Percentiles rank a stretch among this genome's conserved stretches.
These are phyloP conservation scores for Erodium texanum DNA, from an alignment of 441 rosid genomes.

Conservation along the genomic window DNA sequence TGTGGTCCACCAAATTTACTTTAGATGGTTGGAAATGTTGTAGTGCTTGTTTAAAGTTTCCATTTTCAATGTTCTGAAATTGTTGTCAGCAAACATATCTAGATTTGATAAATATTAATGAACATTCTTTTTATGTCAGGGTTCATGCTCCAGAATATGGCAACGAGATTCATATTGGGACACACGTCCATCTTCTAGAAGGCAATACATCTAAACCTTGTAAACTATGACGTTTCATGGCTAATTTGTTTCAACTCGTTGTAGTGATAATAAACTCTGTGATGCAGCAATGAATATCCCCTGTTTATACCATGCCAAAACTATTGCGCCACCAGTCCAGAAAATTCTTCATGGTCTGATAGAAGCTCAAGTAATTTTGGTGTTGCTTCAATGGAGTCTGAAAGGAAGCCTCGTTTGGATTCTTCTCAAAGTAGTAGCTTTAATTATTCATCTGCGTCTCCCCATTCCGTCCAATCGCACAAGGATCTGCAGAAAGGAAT, in stretches of 20 bases:
- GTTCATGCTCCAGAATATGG: conserved; percentile 95
- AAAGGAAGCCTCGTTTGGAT: conserved; percentile 52
- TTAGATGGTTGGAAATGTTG: too few relatives aligned
- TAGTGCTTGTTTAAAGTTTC: too few relatives aligned
- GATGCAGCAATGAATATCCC: conserved; percentile 76
- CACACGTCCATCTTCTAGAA: conserved; percentile 68
- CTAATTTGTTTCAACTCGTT: conserved; percentile 3
- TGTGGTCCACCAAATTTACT: too few relatives aligned
- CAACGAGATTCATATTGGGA: conserved; percentile 89
- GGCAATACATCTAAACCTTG: conserved; percentile 32
- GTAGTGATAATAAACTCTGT: neutral
- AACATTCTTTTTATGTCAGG: conserved; percentile 33
- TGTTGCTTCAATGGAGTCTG: conserved; percentile 88
- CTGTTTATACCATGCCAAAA: conserved; percentile 86
- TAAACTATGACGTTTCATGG: conserved; percentile 7
- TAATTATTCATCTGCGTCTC: conserved; percentile 62
- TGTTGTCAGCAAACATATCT: neutral
- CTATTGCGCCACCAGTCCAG: conserved; percentile 66
- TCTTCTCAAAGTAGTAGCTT: conserved; percentile 47
- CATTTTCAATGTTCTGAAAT: neutral
- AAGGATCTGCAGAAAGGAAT: conserved; percentile 87
- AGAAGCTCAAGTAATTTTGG: conserved; percentile 84
- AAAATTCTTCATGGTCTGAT: conserved; percentile 89
- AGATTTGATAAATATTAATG: neutral
- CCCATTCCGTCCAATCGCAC: conserved; percentile 73